Evolutionary conservation across 2,329 filamentous ascomycete species (phyloP).

Genomic region (Furcasterigmium sp.): DNA sequence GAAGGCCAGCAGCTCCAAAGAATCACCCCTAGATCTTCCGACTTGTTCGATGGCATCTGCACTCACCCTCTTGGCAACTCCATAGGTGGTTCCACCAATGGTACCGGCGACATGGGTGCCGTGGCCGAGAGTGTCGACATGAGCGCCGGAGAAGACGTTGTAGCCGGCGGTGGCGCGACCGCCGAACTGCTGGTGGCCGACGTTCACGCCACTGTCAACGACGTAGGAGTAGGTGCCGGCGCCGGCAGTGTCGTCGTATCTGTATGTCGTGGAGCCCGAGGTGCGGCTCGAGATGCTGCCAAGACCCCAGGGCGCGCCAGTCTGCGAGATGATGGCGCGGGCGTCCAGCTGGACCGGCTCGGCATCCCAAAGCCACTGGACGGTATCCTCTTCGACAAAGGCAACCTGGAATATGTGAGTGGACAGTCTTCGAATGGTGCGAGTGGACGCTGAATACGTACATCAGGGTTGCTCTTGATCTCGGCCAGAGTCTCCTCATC

Average conservation of each 20-base stretch:
- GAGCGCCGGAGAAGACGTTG: slow-evolving; percentile 25
- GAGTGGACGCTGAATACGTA: slow-evolving; percentile 17
- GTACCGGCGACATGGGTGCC: slow-evolving; percentile 43
- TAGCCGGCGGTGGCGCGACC: slow-evolving; percentile 32
- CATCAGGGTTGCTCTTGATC: slow-evolving; percentile 32
- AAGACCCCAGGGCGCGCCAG: slow-evolving; percentile 36
- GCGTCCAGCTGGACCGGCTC: slow-evolving; percentile 4
- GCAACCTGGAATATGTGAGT: slow-evolving; percentile 20
- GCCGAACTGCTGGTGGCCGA: slow-evolving; percentile 37
- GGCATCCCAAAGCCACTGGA: slow-evolving; percentile 17
- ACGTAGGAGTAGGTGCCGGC: slow-evolving; percentile 42
- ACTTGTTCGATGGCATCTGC: too few relatives aligned
- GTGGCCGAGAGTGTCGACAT: slow-evolving; percentile 36
- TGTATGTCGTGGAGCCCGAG: slow-evolving; percentile 26
- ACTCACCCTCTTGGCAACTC: slow-evolving; percentile 34
- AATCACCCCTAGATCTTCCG: background rate
- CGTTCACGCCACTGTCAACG: slow-evolving; percentile 49
- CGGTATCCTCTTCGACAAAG: slow-evolving; percentile 24
- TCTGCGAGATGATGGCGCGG: slow-evolving; percentile 23
- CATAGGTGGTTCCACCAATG: slow-evolving; percentile 33
- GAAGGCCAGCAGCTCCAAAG: too few relatives aligned
- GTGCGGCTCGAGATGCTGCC: slow-evolving; percentile 36
- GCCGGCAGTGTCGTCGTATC: slow-evolving; percentile 36
- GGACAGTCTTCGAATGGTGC: background rate
- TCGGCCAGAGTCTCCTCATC: slow-evolving; percentile 31